A percentile compares a stretch with the other conserved stretches of the same genome.
These are phyloP conservation scores for Clavispora santaluciae DNA, from an alignment of 805 yeast species.

Conservation along the genomic window DNA sequence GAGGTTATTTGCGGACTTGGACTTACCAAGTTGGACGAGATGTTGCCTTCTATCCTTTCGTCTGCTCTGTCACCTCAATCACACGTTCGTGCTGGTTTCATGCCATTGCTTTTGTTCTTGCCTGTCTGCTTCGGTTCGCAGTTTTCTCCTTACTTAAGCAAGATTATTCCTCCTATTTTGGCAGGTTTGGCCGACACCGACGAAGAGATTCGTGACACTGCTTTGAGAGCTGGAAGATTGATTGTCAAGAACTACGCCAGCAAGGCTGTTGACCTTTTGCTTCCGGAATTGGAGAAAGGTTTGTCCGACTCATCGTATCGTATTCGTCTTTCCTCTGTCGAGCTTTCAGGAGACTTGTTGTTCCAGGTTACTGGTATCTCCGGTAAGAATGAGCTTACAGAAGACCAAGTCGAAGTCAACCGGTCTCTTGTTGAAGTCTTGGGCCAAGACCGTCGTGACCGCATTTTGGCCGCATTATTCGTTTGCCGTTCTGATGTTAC, in stretches of 20 bases:
- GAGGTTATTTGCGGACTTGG: slow-evolving; percentile 95
- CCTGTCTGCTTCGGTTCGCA: slow-evolving; percentile 94
- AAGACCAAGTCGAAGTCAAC: slow-evolving; percentile 53
- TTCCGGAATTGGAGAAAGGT: slow-evolving; percentile 93
- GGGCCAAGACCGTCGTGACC: slow-evolving; percentile 85
- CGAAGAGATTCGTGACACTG: slow-evolving; percentile 82
- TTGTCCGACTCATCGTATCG: slow-evolving; percentile 76
- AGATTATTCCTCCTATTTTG: slow-evolving; percentile 87
- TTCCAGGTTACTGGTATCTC: slow-evolving; percentile 91
- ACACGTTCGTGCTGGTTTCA: slow-evolving; percentile 83
- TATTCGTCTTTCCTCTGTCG: slow-evolving; percentile 89
- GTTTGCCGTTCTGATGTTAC: slow-evolving; percentile 91
- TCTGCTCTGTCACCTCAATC: slow-evolving; percentile 65
- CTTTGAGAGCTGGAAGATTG: slow-evolving; percentile 88
- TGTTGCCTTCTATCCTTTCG: slow-evolving; percentile 72
- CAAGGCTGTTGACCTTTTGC: slow-evolving; percentile 84
- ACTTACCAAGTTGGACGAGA: slow-evolving; percentile 76
- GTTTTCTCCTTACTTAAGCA: slow-evolving; percentile 81
- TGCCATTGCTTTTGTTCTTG: slow-evolving; percentile 81
- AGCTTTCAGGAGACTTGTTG: slow-evolving; percentile 88
- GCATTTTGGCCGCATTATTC: slow-evolving; percentile 78
- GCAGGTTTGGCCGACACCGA: slow-evolving; percentile 86
- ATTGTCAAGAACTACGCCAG: slow-evolving; percentile 88
- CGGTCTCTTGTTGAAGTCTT: slow-evolving; percentile 63
- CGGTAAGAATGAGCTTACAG: slow-evolving; percentile 66